A percentile compares a stretch with the other conserved stretches of the same genome.
Evolutionary conservation across 345 rosid species (phyloP).

Genomic region (Linum tenue): DNA sequence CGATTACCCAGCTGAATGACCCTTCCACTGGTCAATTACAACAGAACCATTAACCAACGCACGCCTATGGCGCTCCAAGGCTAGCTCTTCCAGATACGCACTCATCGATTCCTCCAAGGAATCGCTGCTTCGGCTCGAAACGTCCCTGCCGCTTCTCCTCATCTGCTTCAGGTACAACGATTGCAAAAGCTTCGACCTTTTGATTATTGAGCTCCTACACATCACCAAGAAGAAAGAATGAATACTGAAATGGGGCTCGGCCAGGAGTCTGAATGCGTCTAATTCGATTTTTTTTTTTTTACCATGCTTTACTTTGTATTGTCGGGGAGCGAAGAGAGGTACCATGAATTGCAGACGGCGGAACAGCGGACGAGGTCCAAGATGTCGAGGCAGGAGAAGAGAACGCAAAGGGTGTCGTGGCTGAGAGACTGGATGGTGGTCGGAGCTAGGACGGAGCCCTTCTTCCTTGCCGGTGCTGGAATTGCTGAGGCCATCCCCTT

Average conservation of each 20-base stretch:
- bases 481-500: slow-evolving; percentile 15
- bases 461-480: slow-evolving; percentile 38
- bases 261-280: neutral
- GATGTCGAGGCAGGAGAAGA: slow-evolving; percentile 66
- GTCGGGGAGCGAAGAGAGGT: neutral
- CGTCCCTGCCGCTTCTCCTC: slow-evolving; percentile 1
- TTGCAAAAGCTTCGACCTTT: slow-evolving; percentile 47
- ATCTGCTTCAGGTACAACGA: slow-evolving; percentile 37
- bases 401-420: slow-evolving; percentile 43
- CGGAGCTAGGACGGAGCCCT: slow-evolving; percentile 20
- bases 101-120: slow-evolving; percentile 31
- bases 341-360: slow-evolving; percentile 79
- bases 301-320: too few relatives aligned
- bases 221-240: neutral
- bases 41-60: slow-evolving; percentile 41
- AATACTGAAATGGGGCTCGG: neutral
- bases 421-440: slow-evolving; percentile 36
- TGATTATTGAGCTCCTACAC: slow-evolving; percentile 43
- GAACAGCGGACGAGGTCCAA: slow-evolving; percentile 75
- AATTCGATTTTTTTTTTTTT: neutral
- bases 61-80: slow-evolving; percentile 50
- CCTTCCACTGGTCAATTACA: slow-evolving; percentile 67
- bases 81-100: slow-evolving; percentile 40
- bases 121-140: slow-evolving; percentile 10
- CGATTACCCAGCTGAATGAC: slow-evolving; percentile 56